phyloP scores from a whole-genome alignment of 768 basidiomycete species.

The Boletus edulis region DNA sequence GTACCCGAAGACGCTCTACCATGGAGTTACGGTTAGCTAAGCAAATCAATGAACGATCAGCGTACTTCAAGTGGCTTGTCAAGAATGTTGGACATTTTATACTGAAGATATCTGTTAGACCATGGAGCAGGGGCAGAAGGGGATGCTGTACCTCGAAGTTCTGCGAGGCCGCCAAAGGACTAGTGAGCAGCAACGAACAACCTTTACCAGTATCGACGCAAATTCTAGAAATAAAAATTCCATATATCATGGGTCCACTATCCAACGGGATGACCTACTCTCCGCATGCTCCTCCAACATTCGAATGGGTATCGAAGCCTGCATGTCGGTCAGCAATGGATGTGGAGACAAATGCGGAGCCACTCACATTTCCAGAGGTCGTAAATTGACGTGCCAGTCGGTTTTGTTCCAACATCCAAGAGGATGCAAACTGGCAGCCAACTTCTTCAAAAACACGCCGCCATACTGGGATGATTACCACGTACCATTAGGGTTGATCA shows the following conservation, averaged over 20 bases:
- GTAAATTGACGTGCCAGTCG: conserved; percentile 91
- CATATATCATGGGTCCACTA: neutral
- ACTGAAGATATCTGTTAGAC: conserved; percentile 38
- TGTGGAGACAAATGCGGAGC: neutral
- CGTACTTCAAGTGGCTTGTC: conserved; percentile 91
- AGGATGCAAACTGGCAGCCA: conserved; percentile 70
- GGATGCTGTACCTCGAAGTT: conserved; percentile 72
- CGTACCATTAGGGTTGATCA: conserved; percentile 79
- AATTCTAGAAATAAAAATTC: conserved; percentile 44
- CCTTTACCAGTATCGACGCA: conserved; percentile 79
- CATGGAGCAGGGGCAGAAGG: neutral
- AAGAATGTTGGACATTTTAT: conserved; percentile 95
- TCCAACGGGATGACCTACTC: conserved; percentile 49
- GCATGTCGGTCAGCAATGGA: conserved; percentile 4
- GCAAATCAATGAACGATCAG: conserved; percentile 2
- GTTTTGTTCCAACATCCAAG: conserved; percentile 94
- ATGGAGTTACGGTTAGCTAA: neutral
- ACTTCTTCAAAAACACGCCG: neutral
- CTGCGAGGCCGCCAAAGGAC: conserved; percentile 87
- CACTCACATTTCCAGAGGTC: conserved; percentile 88
- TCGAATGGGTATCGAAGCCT: conserved; percentile 76
- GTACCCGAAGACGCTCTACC: conserved; percentile 77
- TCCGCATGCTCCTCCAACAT: conserved; percentile 94
- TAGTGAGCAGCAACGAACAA: conserved; percentile 67
- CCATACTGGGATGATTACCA: neutral